Conservation (phyloP, 257 asterid species). For the Verbascum thapsus region DNA sequence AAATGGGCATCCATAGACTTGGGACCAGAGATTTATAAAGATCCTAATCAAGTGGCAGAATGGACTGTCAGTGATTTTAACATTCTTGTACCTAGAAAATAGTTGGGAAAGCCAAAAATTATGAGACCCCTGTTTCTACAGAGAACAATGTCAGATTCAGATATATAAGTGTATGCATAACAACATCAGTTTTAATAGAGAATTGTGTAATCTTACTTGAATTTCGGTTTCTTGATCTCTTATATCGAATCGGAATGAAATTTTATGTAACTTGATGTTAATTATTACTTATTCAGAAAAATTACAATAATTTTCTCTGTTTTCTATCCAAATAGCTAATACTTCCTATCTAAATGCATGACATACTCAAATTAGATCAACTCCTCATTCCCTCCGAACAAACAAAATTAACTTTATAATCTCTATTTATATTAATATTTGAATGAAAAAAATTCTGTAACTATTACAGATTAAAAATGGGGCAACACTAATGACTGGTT, state of each 20-base stretch:
- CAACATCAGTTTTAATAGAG: not conserved
- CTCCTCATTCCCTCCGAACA: not conserved
- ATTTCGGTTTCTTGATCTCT: slow-evolving; percentile 16
- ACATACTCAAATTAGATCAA: not conserved
- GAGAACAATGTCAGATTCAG: not conserved
- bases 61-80: slow-evolving; percentile 87
- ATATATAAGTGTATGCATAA: too few species aligned
- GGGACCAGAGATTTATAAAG: slow-evolving; percentile 70
- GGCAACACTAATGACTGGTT: slow-evolving; percentile 35
- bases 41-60: slow-evolving; percentile 71
- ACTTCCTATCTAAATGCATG: too few species aligned
- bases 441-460: slow-evolving; percentile 40
- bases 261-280: slow-evolving; percentile 2
- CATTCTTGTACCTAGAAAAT: slow-evolving; percentile 47
- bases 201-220: slow-evolving; percentile 23
- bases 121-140: not conserved
- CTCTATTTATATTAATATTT: slow-evolving; percentile 38
- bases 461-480: slow-evolving; percentile 40
- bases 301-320: not conserved
- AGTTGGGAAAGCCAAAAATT: not conserved
- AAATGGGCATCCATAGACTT: slow-evolving; percentile 68
- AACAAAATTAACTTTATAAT: slow-evolving; percentile 31
- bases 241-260: too few species aligned
- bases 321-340: not conserved
- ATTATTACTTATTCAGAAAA: too few species aligned